A percentile compares a stretch with the other conserved stretches of the same genome.
Evolutionary conservation across 2,329 filamentous ascomycete genomes (phyloP).

Genomic region (Sporothrix brasiliensis): DNA sequence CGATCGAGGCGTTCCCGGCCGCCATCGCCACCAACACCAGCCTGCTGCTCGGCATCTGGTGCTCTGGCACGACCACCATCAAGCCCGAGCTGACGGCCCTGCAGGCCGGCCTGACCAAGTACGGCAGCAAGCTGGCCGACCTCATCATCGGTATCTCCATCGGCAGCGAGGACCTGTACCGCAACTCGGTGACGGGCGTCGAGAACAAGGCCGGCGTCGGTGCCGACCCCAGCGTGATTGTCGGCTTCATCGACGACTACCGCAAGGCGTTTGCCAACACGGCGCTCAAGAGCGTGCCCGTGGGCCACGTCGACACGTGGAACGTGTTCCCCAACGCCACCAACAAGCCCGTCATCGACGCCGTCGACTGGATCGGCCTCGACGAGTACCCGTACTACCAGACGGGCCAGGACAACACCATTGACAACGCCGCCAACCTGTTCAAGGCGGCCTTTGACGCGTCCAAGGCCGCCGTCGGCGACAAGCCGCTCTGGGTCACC

Average conservation of each 20-base stretch:
- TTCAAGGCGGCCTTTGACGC: constrained; percentile 57
- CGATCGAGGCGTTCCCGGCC: constrained; percentile 77
- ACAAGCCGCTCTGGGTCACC: constrained; percentile 37
- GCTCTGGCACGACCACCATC: constrained; percentile 58
- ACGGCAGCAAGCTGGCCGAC: constrained; percentile 56
- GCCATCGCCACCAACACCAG: constrained; percentile 63
- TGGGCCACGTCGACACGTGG: constrained; percentile 72
- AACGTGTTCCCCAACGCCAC: constrained; percentile 62
- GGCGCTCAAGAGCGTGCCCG: constrained; percentile 51
- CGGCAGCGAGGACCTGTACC: constrained; percentile 69
- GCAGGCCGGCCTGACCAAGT: constrained; percentile 56
- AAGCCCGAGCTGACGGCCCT: constrained; percentile 64
- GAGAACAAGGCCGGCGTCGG: constrained; percentile 65
- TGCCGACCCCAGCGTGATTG: constrained; percentile 59
- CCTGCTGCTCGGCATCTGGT: constrained; percentile 68
- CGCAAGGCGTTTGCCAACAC: constrained; percentile 57
- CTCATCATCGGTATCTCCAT: constrained; percentile 67
- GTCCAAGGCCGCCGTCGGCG: constrained; percentile 48
- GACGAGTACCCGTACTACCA: constrained; percentile 71
- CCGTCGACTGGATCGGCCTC: constrained; percentile 66
- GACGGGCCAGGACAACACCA: constrained; percentile 57
- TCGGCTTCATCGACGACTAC: constrained; percentile 68
- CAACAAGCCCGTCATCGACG: constrained; percentile 63
- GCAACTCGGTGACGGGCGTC: constrained; percentile 62
- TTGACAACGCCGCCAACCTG: constrained; percentile 57